phyloP scores from a whole-genome alignment of 1,284 basidiomycete genomes.

The Somion occarium region DNA sequence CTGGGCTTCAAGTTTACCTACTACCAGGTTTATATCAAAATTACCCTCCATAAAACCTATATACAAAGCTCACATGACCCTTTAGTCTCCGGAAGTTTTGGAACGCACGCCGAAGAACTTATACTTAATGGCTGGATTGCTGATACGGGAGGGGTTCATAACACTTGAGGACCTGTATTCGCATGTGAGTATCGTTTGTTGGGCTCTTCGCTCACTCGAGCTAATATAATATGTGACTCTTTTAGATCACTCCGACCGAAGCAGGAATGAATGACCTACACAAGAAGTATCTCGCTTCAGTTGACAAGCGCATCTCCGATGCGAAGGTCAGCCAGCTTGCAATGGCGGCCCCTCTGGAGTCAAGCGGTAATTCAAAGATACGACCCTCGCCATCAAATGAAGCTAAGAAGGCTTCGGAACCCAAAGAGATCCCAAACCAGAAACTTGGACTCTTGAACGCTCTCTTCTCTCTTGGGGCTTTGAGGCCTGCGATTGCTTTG shows the following conservation, averaged over 20 bases:
- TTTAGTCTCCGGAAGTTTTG: slow-evolving; percentile 43
- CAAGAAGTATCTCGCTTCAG: slow-evolving; percentile 63
- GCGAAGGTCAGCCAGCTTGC: slow-evolving; percentile 80
- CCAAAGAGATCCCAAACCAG: slow-evolving; percentile 69
- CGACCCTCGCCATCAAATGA: slow-evolving; percentile 24
- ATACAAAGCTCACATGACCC: neutral
- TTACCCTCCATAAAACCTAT: neutral
- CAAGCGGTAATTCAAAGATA: slow-evolving; percentile 28
- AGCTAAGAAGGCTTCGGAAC: slow-evolving; percentile 39
- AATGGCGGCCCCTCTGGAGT: slow-evolving; percentile 85
- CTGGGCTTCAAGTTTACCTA: slow-evolving; percentile 94
- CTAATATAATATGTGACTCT: slow-evolving; percentile 1
- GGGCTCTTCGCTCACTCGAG: slow-evolving; percentile 19
- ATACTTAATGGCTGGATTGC: slow-evolving; percentile 79
- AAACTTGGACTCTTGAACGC: slow-evolving; percentile 77
- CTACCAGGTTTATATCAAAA: slow-evolving; percentile 65
- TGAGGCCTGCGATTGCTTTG: slow-evolving; percentile 75
- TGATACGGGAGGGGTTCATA: slow-evolving; percentile 87
- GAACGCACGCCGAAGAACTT: slow-evolving; percentile 70
- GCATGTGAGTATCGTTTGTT: slow-evolving; percentile 59
- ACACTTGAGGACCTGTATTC: slow-evolving; percentile 82
- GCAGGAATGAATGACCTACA: slow-evolving; percentile 67
- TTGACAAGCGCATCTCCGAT: slow-evolving; percentile 60
- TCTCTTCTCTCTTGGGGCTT: slow-evolving; percentile 82
- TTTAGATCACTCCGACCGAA: slow-evolving; percentile 72